These are phyloP conservation scores for Trichosporon coremiiforme DNA, from an alignment of 1,284 basidiomycete species.

Conservation along the genomic window DNA sequence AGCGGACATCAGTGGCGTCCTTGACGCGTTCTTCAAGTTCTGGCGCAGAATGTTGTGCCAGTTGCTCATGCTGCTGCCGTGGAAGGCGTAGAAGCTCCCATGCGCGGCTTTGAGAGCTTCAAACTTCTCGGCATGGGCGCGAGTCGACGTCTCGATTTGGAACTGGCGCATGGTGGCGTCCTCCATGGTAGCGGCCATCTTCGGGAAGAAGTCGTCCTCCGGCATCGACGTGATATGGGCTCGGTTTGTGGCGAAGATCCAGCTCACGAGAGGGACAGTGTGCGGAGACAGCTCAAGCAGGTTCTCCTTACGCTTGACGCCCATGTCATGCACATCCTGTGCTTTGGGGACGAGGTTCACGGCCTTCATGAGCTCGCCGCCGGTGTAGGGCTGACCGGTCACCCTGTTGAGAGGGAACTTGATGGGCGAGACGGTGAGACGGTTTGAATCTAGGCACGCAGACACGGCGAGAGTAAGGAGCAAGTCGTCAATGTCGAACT, in stretches of 20 bases:
- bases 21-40: slow-evolving; percentile 26
- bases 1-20: background rate
- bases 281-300: background rate
- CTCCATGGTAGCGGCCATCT: background rate
- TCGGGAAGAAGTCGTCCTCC: slow-evolving; percentile 3
- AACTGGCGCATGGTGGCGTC: slow-evolving; percentile 10
- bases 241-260: slow-evolving; percentile 29
- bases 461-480: slow-evolving; percentile 20
- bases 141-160: slow-evolving; percentile 27
- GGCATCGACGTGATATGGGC: slow-evolving; percentile 24
- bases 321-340: background rate
- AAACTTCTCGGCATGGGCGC: slow-evolving; percentile 25
- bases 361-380: background rate
- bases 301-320: background rate
- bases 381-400: background rate
- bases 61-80: slow-evolving; percentile 23
- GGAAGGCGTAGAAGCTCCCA: slow-evolving; percentile 24
- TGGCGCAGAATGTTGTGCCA: slow-evolving; percentile 31
- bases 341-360: background rate
- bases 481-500: slow-evolving; percentile 22
- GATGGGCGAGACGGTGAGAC: background rate
- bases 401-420: background rate
- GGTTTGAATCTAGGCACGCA: background rate
- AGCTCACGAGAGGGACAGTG: slow-evolving; percentile 3
- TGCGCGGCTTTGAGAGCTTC: slow-evolving; percentile 20